Percentiles rank a stretch among this genome's conserved stretches.
phyloP scores from a whole-genome alignment of 306 rosid genomes.

The Casuarina cunninghamiana region DNA sequence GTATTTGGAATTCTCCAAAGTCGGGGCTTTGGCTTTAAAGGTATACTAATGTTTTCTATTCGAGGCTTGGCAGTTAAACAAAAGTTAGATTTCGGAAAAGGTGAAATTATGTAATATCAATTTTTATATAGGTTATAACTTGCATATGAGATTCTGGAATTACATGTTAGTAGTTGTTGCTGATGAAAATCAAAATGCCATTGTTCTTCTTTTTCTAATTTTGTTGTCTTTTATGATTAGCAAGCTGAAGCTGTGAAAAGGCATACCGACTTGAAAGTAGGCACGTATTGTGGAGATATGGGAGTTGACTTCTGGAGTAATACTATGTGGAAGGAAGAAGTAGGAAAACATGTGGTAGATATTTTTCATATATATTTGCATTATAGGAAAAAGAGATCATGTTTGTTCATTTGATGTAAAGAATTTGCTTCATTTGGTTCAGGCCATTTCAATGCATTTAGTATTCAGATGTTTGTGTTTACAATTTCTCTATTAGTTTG shows the following conservation, averaged over 20 bases:
- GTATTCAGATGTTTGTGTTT: conserved; percentile 5
- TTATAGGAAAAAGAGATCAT: background rate
- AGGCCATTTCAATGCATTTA: conserved; percentile 2
- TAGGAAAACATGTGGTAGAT: conserved; percentile 60
- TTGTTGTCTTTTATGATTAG: conserved; percentile 31
- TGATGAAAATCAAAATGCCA: background rate
- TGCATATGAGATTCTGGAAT: background rate
- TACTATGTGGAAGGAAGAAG: conserved; percentile 52
- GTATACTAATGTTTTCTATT: background rate
- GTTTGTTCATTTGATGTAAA: conserved; percentile 2
- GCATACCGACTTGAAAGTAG: conserved; percentile 73
- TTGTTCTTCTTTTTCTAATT: background rate
- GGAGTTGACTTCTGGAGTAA: conserved; percentile 71
- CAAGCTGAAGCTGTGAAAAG: conserved; percentile 67
- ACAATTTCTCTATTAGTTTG: background rate
- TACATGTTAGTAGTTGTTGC: background rate
- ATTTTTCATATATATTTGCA: conserved; percentile 16
- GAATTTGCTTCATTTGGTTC: background rate
- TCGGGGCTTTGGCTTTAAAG: background rate
- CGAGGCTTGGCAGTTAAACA: too few relatives aligned
- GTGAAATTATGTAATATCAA: too few relatives aligned
- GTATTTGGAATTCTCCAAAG: background rate
- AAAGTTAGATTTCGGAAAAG: too few relatives aligned
- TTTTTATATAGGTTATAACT: background rate
- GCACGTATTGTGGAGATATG: conserved; percentile 72